Evolutionary conservation across 139 green algal species (phyloP), one percentile per base, ranked within the genome.

Genomic region (Trebouxia sp.): DNA sequence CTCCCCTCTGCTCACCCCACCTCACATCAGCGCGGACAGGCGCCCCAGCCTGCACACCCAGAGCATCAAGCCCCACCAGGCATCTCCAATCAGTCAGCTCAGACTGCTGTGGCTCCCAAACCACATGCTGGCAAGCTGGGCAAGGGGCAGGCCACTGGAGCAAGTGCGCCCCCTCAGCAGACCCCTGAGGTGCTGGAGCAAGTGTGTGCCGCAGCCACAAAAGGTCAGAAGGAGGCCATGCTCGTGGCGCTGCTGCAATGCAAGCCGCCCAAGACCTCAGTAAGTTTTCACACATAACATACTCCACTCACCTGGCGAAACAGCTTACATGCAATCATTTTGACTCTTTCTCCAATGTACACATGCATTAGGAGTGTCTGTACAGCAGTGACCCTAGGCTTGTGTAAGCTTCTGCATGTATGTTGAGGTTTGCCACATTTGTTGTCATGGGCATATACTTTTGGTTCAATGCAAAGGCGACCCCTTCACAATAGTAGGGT

Each of bases 111-210:
- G 66, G 30, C 47, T 47, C 50, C 28, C 55, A 48, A 65, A 35
- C 9, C 24, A 39, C 26, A 43, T 30, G 7, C 38, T 28, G 48
- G n/a, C 45, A 65, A 65, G 67, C 32, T 20, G 65, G 41, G 45
- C n/a, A 62, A 42, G n/a, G 45, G 17, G 5, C n/a, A 32, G 2
- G 32, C 62, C 20, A 15, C 32, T 41, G 62, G 14, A 72, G 35
- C 20, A 45, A 17, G 41, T 6, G 65, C 28, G 65, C 22, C 10
- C n/a, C 8, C 9, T 35, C 69, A 77, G 69, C 69, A 38, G 35
- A 5, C 14, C 32, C 26, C 72, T 47, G 50, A 65, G 28, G 72
- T 58, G 45, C 72, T 58, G n/a, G 6, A 79, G 72, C 41, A 79
- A 0, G 62, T 72, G 32, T 72, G 35, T 72, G 62, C 62, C 35